Conservation (phyloP, 2,329 filamentous ascomycete species). For the Colletotrichum zoysiae region DNA sequence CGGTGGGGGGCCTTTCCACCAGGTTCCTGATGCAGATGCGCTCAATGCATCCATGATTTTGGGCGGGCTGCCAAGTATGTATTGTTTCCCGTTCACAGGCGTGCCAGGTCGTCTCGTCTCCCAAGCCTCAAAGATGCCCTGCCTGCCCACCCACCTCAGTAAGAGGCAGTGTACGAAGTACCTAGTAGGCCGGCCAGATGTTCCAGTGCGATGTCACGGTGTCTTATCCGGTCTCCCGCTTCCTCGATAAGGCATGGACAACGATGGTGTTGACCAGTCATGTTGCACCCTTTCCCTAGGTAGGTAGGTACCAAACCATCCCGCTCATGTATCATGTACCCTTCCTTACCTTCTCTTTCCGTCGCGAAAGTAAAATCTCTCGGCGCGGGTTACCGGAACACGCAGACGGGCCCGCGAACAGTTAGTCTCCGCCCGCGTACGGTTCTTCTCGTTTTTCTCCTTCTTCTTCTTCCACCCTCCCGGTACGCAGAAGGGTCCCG, state of each 20-base stretch:
- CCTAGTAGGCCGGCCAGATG: no score
- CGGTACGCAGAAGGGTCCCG: no score
- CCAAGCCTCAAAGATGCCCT: constrained; percentile 21
- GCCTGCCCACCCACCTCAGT: neutral
- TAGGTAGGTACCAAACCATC: neutral
- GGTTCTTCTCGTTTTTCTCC: no score
- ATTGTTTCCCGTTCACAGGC: constrained; percentile 22
- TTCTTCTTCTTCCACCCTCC: neutral
- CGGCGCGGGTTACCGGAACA: constrained; percentile 1
- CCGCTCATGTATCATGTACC: constrained; percentile 1
- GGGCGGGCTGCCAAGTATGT: constrained; percentile 26
- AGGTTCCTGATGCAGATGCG: constrained; percentile 39
- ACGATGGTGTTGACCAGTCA: constrained; percentile 24
- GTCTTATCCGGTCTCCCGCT: constrained; percentile 34
- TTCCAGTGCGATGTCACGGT: constrained; percentile 22
- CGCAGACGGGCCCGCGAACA: neutral
- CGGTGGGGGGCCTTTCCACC: constrained; percentile 15
- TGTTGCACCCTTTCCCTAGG: constrained; percentile 22
- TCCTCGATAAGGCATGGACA: constrained; percentile 33
- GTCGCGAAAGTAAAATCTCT: neutral
- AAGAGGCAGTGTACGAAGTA: constrained; percentile 11
- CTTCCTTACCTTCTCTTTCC: neutral
- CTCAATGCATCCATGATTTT: constrained; percentile 37
- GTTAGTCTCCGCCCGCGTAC: neutral
- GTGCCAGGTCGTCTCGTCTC: constrained; percentile 19